Evolutionary conservation across 192 early-diverging fungal species (phyloP), one percentile per base, ranked within the genome.

Genomic region (Podila epigama): DNA sequence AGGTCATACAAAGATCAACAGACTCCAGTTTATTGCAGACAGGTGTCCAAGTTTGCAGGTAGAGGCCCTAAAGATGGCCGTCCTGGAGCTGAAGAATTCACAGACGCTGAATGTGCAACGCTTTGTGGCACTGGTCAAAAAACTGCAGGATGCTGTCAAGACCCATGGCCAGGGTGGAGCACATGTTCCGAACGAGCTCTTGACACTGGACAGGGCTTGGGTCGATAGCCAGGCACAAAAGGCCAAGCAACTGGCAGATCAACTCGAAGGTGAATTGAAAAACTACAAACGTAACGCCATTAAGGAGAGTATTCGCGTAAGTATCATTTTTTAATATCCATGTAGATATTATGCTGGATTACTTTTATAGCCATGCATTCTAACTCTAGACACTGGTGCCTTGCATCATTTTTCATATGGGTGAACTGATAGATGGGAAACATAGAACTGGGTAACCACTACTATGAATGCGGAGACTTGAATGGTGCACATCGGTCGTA

Each of bases 241-340:
- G 33, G 85, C 71, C 20, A 86, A 87, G 48, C 59, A 65, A 7
- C 79, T 73, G 53, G 63, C 83, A 15, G 91, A 94, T 16, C 83
- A 80, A 66, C 77, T 96, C 29, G 93, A 96, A 51, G 70, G 70
- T 22, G 92, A 96, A 66, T 78, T 96, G n/a, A 92, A 91, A 61
- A 86, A 72, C 56, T 93, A 92, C 78, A 93, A 93, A 55, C 84
- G 68, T 42, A 93, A 92, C 57, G 68, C 89, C 57, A 89, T 93
- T 71, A 96, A 94, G 65, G 94, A 96, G 84, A 90, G 87, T 72
- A 93, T 96, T 55, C 79, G 94, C 59, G 94, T 94, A 83, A 39
- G 83, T 64, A 0, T 31, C 28, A 29, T 18, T 27, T 29, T 42
- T 31, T 52, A 9, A 13, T 37, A 31, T 25, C n/a, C n/a, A n/a